A percentile compares a stretch with the other conserved stretches of the same genome.
Conservation (phyloP, 2,329 filamentous ascomycete species). For the Colletotrichum sp. region DNA sequence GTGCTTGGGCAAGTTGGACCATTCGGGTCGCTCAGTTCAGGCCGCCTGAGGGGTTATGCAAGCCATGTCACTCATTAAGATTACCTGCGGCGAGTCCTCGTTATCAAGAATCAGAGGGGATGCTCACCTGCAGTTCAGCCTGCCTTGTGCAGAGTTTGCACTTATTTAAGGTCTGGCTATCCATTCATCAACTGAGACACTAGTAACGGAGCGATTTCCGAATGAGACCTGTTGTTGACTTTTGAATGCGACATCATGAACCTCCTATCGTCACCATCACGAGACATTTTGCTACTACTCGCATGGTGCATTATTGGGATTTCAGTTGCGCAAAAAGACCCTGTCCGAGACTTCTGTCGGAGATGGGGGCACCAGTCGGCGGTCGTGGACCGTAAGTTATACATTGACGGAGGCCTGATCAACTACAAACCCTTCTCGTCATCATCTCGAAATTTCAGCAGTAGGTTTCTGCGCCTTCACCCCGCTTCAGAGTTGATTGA, state of each 20-base stretch:
- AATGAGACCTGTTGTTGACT: background rate
- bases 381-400: background rate
- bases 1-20: background rate
- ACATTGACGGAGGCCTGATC: background rate
- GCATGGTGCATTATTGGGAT: background rate
- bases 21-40: background rate
- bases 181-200: background rate
- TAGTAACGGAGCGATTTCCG: background rate
- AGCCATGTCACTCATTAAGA: background rate
- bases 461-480: background rate
- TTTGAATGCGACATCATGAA: background rate
- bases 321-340: background rate
- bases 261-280: rapidly evolving
- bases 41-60: background rate
- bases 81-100: background rate
- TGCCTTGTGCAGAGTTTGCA: background rate
- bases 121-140: background rate
- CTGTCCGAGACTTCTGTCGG: background rate
- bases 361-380: background rate
- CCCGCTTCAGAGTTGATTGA: background rate
- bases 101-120: background rate
- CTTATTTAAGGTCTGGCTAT: background rate
- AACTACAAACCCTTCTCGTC: background rate
- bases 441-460: background rate
- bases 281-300: background rate